Evolutionary conservation across 139 green algal genomes (phyloP), one percentile per base, ranked within the genome.

Genomic region (Yamagishiella unicocca): DNA sequence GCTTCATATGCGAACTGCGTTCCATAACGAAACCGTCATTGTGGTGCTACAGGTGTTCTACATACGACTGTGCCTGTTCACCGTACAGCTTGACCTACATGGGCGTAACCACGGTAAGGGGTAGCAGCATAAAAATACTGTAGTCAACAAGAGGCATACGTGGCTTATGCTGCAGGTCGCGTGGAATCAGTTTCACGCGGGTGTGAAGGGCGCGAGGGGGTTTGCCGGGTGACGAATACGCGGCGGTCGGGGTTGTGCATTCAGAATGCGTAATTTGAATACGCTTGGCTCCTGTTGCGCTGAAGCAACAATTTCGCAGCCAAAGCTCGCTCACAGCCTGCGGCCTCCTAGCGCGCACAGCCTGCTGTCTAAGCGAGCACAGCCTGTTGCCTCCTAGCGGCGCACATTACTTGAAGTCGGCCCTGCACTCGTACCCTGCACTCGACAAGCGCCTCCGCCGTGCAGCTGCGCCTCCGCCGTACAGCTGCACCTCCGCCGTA

Each of bases 11-110:
- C n/a, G n/a, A n/a, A n/a, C n/a, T n/a, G n/a, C n/a, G n/a, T n/a
- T n/a, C n/a, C n/a, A n/a, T n/a, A n/a, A n/a, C n/a, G n/a, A n/a
- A n/a, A n/a, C n/a, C n/a, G n/a, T n/a, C n/a, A n/a, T n/a, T n/a
- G n/a, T n/a, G n/a, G 17, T 58, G 50, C 50, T 72, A 19, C 46
- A 82, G 74, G 74, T 82, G 74, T 45, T 31, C 67, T 19, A 82
- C 46, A 1, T 82, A 82, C 74, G 74, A 82, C 46, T 82, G 74
- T 46, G 31, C 7, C n/a, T 82, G 74, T 46, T 68, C 46, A 6
- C 74, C 74, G 5, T 58, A 58, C 40, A 58, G 35, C 2, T 22
- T 77, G 70, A 58, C 38, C 4, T 55, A 38, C 38, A 2, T 24
- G 5, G 70, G 70, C 22, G 40, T 40, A 19, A 37, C 70, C 27